A percentile compares a stretch with the other conserved stretches of the same genome.
These are phyloP conservation scores for Rosa rugosa DNA, from an alignment of 306 rosid genomes.

Conservation along the genomic window DNA sequence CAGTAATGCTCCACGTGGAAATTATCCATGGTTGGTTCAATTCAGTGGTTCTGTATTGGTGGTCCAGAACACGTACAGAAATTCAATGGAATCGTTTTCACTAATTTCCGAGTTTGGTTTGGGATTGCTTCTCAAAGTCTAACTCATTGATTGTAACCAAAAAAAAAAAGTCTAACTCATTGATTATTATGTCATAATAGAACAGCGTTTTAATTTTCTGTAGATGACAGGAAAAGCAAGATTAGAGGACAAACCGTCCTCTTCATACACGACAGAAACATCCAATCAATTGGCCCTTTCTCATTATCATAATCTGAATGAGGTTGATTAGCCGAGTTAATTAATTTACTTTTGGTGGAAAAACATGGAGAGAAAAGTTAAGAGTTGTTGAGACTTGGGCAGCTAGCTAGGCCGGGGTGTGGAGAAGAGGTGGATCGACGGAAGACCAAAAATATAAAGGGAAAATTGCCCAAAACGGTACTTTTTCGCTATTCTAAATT, in stretches of 20 bases:
- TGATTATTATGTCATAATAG: not conserved
- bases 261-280: constrained; percentile 32
- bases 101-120: not conserved
- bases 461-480: too few relatives aligned
- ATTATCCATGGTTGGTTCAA: constrained; percentile 13
- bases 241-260: constrained; percentile 13
- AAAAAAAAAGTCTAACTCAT: too few relatives aligned
- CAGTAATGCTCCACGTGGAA: not conserved
- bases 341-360: not conserved
- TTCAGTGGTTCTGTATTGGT: not conserved
- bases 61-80: not conserved
- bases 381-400: not conserved
- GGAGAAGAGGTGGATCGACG: too few relatives aligned
- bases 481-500: too few relatives aligned
- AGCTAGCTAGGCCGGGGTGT: too few relatives aligned
- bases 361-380: not conserved
- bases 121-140: not conserved
- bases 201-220: not conserved
- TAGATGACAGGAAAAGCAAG: not conserved
- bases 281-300: constrained; percentile 10
- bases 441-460: too few relatives aligned
- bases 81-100: not conserved
- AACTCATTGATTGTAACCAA: not conserved
- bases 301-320: not conserved
- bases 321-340: not conserved